Conservation (phyloP, 768 basidiomycete genomes). For the Suillus plorans region DNA sequence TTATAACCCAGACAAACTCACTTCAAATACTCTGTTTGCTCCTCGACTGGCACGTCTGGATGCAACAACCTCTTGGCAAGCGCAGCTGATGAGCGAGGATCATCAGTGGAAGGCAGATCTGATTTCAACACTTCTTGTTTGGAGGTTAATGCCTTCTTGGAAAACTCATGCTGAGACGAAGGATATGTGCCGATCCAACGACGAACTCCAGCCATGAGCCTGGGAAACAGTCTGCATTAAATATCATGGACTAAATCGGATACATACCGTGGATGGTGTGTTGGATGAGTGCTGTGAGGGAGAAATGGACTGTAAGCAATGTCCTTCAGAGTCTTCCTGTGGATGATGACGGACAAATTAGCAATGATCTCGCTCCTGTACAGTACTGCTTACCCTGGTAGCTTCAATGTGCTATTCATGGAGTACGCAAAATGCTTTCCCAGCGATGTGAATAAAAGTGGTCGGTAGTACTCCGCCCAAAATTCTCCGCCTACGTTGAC, state of each 20-base stretch:
- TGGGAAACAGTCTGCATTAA: conserved; percentile 25
- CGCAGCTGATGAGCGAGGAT: conserved; percentile 49
- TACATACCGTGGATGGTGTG: conserved; percentile 36
- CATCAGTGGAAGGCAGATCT: conserved; percentile 25
- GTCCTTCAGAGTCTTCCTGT: conserved; percentile 68
- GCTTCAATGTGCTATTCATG: conserved; percentile 87
- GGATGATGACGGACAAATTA: not conserved
- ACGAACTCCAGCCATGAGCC: conserved; percentile 76
- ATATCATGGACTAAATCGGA: conserved; percentile 24
- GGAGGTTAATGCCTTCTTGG: conserved; percentile 37
- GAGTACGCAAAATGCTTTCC: conserved; percentile 89
- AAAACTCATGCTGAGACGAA: conserved; percentile 38
- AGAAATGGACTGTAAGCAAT: conserved; percentile 76
- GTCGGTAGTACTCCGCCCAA: conserved; percentile 89
- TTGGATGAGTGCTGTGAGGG: conserved; percentile 45
- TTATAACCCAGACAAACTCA: conserved; percentile 28
- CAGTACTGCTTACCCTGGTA: conserved; percentile 62
- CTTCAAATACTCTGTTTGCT: conserved; percentile 75
- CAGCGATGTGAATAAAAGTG: conserved; percentile 77
- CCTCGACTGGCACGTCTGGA: conserved; percentile 61
- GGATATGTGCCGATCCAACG: conserved; percentile 70
- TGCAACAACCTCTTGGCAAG: conserved; percentile 59
- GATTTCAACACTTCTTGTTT: conserved; percentile 21
- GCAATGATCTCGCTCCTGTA: not conserved
- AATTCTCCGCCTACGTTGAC: conserved; percentile 65